These are phyloP conservation scores for Funneliformis caledonium DNA, from an alignment of 371 early-diverging fungal species.

Conservation along the genomic window DNA sequence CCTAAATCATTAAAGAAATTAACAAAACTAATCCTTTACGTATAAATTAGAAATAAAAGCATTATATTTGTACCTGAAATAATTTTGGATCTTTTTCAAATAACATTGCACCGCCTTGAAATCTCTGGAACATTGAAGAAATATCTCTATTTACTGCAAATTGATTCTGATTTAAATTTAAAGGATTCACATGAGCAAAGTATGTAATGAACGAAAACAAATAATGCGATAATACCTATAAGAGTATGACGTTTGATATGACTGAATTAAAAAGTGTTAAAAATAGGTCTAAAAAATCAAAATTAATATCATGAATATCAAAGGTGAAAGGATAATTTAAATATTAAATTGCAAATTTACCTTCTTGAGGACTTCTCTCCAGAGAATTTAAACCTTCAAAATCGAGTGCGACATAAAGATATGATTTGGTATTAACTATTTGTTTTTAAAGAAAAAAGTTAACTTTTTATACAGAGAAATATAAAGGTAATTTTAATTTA, in stretches of 20 bases:
- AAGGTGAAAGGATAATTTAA: too few relatives aligned
- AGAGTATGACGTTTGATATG: neutral
- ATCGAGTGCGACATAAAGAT: slow-evolving; percentile 34
- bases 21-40: neutral
- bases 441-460: neutral
- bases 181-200: too few relatives aligned
- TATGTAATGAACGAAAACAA: neutral
- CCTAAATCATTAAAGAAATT: slow-evolving; percentile 18
- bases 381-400: slow-evolving; percentile 23
- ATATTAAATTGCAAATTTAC: neutral
- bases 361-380: slow-evolving; percentile 21
- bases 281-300: neutral
- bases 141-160: slow-evolving; percentile 34
- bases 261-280: slow-evolving; percentile 2
- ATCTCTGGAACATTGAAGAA: slow-evolving; percentile 36
- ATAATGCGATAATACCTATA: neutral
- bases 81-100: slow-evolving; percentile 2
- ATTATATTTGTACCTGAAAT: neutral
- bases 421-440: slow-evolving; percentile 3
- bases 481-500: neutral
- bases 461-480: neutral
- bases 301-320: neutral
- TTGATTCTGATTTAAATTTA: neutral
- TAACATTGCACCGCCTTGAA: slow-evolving; percentile 30
- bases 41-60: neutral